Conservation (phyloP, 257 asterid genomes). For the Nicotiana obtusifolia region DNA sequence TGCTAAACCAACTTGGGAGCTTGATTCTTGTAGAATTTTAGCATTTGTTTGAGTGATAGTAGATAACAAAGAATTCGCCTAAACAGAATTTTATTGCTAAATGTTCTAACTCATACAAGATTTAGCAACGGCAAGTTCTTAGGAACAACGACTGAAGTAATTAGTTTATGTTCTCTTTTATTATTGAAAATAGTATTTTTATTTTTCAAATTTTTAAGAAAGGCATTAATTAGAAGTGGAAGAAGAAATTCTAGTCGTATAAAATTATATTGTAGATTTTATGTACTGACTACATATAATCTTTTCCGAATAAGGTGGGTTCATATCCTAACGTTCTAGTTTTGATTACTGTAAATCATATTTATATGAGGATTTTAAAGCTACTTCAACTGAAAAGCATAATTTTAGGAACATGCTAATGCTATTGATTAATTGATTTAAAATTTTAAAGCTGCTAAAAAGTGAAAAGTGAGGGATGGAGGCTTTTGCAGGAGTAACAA, state of each 20-base stretch:
- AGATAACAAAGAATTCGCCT: neutral
- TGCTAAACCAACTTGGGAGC: neutral
- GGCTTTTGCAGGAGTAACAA: neutral
- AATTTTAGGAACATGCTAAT: conserved; percentile 1
- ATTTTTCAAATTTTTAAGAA: no score
- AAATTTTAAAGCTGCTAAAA: conserved; percentile 6
- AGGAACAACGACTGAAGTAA: neutral
- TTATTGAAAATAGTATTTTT: no score
- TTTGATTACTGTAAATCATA: neutral
- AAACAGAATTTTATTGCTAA: neutral
- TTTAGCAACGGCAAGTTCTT: neutral
- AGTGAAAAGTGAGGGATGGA: neutral
- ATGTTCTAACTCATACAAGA: neutral
- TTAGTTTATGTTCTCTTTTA: no score
- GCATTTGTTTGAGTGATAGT: neutral
- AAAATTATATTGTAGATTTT: neutral
- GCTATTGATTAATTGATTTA: neutral
- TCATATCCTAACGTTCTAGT: neutral
- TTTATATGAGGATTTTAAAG: neutral
- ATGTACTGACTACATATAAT: neutral
- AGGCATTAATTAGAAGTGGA: neutral
- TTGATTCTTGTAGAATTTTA: neutral
- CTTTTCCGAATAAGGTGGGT: neutral
- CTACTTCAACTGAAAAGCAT: conserved; percentile 4
- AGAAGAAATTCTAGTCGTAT: neutral